Percentiles rank a stretch among this genome's conserved stretches.
phyloP scores from a whole-genome alignment of 108 stramenopile genomes.

The Pseudonitzschia multistriata region DNA sequence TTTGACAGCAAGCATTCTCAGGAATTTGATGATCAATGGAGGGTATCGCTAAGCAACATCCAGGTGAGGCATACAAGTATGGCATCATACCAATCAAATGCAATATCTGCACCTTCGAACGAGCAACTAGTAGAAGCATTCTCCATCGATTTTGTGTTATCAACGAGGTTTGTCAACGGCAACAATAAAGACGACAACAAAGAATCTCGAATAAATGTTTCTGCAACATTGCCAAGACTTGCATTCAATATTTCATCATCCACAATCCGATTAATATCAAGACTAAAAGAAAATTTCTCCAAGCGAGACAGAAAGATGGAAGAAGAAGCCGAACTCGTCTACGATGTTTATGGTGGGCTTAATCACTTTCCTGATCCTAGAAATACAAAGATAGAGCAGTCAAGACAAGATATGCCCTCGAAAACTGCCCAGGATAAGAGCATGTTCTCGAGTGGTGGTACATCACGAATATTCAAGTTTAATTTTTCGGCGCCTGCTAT shows the following conservation, averaged over 20 bases:
- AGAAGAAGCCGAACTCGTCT: background rate
- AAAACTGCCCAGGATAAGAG: slow-evolving; percentile 14
- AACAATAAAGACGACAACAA: slow-evolving; percentile 11
- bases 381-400: background rate
- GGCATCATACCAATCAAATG: slow-evolving; percentile 14
- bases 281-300: slow-evolving; percentile 43
- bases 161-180: slow-evolving; percentile 37
- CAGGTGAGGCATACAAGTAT: slow-evolving; percentile 39
- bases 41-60: slow-evolving; percentile 45
- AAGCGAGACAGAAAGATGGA: slow-evolving; percentile 1
- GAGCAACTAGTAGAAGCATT: slow-evolving; percentile 65
- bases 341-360: background rate
- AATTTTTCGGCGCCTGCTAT: slow-evolving; percentile 61
- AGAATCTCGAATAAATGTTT: slow-evolving; percentile 31
- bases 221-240: slow-evolving; percentile 56
- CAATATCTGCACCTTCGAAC: background rate
- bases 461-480: slow-evolving; percentile 34
- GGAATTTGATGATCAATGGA: slow-evolving; percentile 59
- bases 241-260: slow-evolving; percentile 70
- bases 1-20: background rate
- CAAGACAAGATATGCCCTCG: background rate
- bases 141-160: slow-evolving; percentile 53
- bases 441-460: too few relatives aligned
- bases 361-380: background rate
- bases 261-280: slow-evolving; percentile 47